phyloP scores from a whole-genome alignment of 305 asterid genomes.

The Euphrasia arctica region DNA sequence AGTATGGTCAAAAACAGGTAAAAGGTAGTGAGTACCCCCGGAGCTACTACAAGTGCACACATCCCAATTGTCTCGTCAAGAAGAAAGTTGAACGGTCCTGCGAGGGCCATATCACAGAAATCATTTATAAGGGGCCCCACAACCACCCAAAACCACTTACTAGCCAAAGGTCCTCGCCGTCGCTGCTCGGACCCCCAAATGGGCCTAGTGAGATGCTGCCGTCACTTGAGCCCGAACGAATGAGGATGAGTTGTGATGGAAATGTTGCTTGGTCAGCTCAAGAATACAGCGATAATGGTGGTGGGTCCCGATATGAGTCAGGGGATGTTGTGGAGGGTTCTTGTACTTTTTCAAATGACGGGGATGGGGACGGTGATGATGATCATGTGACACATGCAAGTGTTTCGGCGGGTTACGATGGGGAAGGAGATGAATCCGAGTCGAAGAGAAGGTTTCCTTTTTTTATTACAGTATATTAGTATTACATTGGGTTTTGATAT shows the following conservation, averaged over 20 bases:
- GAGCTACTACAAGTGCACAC: constrained; percentile 52
- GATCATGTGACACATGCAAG: constrained; percentile 64
- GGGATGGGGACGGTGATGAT: constrained; percentile 52
- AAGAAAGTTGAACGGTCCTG: constrained; percentile 46
- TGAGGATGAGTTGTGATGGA: constrained; percentile 22
- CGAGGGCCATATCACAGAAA: constrained; percentile 43
- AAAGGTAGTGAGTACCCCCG: constrained; percentile 49
- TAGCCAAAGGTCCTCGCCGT: constrained; percentile 29
- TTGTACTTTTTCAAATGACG: constrained; percentile 65
- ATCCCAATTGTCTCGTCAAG: constrained; percentile 41
- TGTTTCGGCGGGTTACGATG: constrained; percentile 55
- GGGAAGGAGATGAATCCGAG: constrained; percentile 75
- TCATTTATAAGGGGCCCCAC: constrained; percentile 47
- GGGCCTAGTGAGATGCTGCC: constrained; percentile 23
- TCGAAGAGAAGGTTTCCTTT: constrained; percentile 61
- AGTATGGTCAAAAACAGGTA: constrained; percentile 54
- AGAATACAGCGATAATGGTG: constrained; percentile 39
- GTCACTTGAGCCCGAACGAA: constrained; percentile 28
- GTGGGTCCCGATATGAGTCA: constrained; percentile 39
- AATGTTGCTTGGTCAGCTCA: constrained; percentile 34
- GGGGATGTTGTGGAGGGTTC: constrained; percentile 56
- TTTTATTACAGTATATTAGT: neutral
- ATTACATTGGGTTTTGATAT: neutral
- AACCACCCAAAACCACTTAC: constrained; percentile 46
- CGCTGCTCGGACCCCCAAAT: constrained; percentile 26